Percentiles rank a stretch among this genome's conserved stretches.
Conservation (phyloP, 78 protist genomes). For the Neovahlkampfia damariscottae region DNA sequence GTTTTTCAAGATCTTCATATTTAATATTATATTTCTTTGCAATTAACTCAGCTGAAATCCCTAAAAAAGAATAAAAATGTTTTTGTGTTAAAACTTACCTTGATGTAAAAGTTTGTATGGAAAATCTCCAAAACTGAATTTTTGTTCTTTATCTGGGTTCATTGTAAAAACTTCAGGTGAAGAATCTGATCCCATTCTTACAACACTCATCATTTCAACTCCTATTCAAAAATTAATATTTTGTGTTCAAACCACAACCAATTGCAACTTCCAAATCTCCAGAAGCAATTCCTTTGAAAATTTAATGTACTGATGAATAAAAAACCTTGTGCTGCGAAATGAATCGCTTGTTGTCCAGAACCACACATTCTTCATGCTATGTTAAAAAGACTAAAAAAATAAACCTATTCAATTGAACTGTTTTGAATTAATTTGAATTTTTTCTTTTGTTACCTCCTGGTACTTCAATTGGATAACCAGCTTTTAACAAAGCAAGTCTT, state of each 20-base stretch:
- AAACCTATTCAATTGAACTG: no score
- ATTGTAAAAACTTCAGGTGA: not conserved
- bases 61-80: no score
- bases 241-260: slow-evolving; percentile 26
- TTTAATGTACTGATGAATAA: not conserved
- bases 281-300: not conserved
- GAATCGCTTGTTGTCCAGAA: slow-evolving; percentile 54
- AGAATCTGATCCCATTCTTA: slow-evolving; percentile 47
- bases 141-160: not conserved
- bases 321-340: slow-evolving; percentile 64
- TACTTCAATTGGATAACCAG: slow-evolving; percentile 41
- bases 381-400: no score
- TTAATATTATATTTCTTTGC: slow-evolving; percentile 51
- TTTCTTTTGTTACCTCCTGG: slow-evolving; percentile 62
- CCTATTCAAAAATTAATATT: slow-evolving; percentile 59
- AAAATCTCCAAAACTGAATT: not conserved
- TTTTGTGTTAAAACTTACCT: no score
- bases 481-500: slow-evolving; percentile 46
- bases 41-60: slow-evolving; percentile 62
- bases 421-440: no score
- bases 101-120: slow-evolving; percentile 15
- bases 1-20: slow-evolving; percentile 51
- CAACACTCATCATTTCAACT: slow-evolving; percentile 61
- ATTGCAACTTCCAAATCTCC: not conserved
- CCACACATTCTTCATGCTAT: slow-evolving; percentile 82